Evolutionary conservation across 1,139 yeast species (phyloP).

Genomic region (Kazachstania sp.): DNA sequence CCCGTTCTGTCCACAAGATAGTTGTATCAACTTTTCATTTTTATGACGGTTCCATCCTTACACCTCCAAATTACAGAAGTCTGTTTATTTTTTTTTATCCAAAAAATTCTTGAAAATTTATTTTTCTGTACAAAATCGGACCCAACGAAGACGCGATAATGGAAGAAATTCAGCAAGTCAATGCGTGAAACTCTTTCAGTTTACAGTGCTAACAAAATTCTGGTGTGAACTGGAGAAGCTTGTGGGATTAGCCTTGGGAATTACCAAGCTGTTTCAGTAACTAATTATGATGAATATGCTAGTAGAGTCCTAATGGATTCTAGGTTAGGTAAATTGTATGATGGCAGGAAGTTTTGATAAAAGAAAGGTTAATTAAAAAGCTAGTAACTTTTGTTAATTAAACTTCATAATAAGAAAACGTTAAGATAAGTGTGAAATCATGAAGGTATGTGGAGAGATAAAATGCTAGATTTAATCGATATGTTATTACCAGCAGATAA

Average conservation of each 20-base stretch:
- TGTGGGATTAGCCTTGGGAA: no score
- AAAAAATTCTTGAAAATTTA: not conserved
- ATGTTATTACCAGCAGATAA: not conserved
- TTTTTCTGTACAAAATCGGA: not conserved
- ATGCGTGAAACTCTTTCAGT: no score
- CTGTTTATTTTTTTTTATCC: not conserved
- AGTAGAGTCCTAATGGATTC: no score
- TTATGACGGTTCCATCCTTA: not conserved
- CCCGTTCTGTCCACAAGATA: no score
- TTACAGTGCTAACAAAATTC: no score
- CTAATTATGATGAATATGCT: not conserved
- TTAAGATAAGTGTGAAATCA: slow-evolving; percentile 29
- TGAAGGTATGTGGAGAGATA: slow-evolving; percentile 26
- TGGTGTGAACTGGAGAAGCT: no score
- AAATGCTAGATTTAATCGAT: not conserved
- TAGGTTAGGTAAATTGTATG: not conserved
- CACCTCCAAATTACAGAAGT: not conserved
- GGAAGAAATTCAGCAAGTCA: no score
- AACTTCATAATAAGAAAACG: slow-evolving; percentile 4
- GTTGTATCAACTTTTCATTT: not conserved
- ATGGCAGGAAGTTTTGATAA: not conserved
- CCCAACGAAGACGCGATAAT: no score
- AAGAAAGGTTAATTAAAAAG: not conserved
- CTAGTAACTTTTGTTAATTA: not conserved
- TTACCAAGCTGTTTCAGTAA: not conserved